These are phyloP conservation scores for Sporobolus alterniflorus DNA, from an alignment of 202 grass and related monocot species.

Conservation along the genomic window DNA sequence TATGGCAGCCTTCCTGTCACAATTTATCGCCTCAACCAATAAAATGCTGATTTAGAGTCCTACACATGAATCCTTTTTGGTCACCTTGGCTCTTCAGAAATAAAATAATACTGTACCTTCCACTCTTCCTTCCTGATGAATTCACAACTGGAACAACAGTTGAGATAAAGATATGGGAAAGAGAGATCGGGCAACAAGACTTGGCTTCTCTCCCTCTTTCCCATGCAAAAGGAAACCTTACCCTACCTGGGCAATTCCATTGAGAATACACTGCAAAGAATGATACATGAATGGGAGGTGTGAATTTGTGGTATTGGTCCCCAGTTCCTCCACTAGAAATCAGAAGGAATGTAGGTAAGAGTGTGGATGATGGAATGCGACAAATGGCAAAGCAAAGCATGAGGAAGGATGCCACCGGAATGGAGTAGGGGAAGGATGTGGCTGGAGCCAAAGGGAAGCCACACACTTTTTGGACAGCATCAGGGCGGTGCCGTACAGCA, in stretches of 20 bases:
- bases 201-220: slow-evolving; percentile 42
- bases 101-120: not conserved
- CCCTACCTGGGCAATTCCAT: slow-evolving; percentile 39
- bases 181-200: slow-evolving; percentile 17
- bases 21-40: not conserved
- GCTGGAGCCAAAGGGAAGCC: slow-evolving; percentile 45
- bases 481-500: not conserved
- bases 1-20: slow-evolving; percentile 2
- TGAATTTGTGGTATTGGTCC: not conserved
- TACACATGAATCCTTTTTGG: not conserved
- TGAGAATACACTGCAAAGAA: not conserved
- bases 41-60: not conserved
- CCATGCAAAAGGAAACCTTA: slow-evolving; percentile 38
- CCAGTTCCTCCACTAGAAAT: slow-evolving; percentile 6
- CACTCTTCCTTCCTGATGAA: slow-evolving; percentile 12
- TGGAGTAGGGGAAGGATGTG: slow-evolving; percentile 3
- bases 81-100: slow-evolving; percentile 11
- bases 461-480: slow-evolving; percentile 53
- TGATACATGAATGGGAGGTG: not conserved
- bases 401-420: slow-evolving; percentile 37
- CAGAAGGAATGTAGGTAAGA: not conserved
- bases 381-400: slow-evolving; percentile 40
- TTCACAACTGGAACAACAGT: slow-evolving; percentile 2
- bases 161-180: slow-evolving; percentile 41
- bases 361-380: slow-evolving; percentile 2